Base-by-base conservation (phyloP, 805 yeast genomes). In the Priceomyces castillae region DNA sequence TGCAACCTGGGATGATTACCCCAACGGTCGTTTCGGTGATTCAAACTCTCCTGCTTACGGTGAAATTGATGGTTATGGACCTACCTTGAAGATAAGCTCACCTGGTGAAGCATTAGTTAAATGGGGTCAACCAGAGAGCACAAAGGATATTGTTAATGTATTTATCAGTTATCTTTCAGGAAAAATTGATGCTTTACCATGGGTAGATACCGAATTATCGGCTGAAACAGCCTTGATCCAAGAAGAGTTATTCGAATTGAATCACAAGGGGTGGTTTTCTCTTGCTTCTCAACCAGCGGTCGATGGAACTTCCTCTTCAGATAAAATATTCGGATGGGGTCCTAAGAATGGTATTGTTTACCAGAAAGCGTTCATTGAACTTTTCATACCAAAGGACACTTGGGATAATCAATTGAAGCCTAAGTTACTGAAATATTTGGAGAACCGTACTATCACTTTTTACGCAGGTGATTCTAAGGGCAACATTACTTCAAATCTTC, bases 61-160 rank as follows among this genome's bases (percentile, higher is more conserved):
- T 71, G 97, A 92, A 67, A 88, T 92, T 54, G 97, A 90, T 62
- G 98, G 98, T 23, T 94, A 92, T 62, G 98, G 98, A 2, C 96
- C 97, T 0, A 80, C 86, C 2, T 76, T 94, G 55, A 90, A 90
- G 57, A 82, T 88, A 3, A 77, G 84, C 37, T 50, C 70, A 6
- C 76, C 81, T 10, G 73, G 77, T 30, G 79, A 75, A 56, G 95
- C 95, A 1, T 69, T 76, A 39, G 79, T 78, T 42, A 70, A 81
- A 15, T 90, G 97, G 97, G 96, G 96, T 0, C 68, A 73, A 41
- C 96, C 97, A 3, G 76, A 70, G 25, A 70, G 72, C 11, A 50
- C 67, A 2, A 57, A 65, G 3, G 96, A 90, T 58, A 63, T 90
- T 38, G 72, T 85, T 10, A 71, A 73, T 22, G 70, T 88, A 31